Base-by-base conservation (phyloP, 2,329 filamentous ascomycete genomes). In the Beauveria caledonica region DNA sequence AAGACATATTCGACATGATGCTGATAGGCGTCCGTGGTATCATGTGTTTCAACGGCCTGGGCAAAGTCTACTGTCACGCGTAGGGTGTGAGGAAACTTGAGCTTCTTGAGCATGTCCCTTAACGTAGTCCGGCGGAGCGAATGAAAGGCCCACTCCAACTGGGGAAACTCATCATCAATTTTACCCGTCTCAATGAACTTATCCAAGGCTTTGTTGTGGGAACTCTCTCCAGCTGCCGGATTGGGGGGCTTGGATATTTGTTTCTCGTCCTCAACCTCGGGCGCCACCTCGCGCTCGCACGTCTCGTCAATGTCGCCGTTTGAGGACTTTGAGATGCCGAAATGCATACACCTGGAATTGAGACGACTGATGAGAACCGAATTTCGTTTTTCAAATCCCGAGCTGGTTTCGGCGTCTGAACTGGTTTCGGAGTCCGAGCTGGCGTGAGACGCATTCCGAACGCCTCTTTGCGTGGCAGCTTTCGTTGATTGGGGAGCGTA, bases 271-370 rank as follows among this genome's bases (percentile, higher is more conserved):
- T 90, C 83, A 1, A 82, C 77, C 62, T 91, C 86, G 0, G 84
- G 84, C 0, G 83, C 76, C 0, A 90, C 73, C 63, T 90, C 87
- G 0, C 86, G 77, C 66, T 90, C 87, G 64, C 90, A 85, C 61
- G 90, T 87, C 65, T 89, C 85, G 3, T 82, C 72, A 0, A 88
- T 70, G 0, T 72, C 70, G 9, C 19, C 39, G 2, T 9, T 21
- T 1, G n/a, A 8, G 3, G 25, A 45, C 5, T 3, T 21, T 17
- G 8, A 10, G 19, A 10, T 53, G n/a, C 57, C 57, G 11, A 10
- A 60, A 5, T 13, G 4, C 10, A 19, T 0, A 11, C 36, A 45
- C 11, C 27, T 15, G 1, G 17, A 15, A 9, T 5, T 44, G 11
- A 51, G 25, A 7, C 4, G 5, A 2, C 3, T 5, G 1, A 44